Evolutionary conservation across 345 rosid genomes (phyloP).

Genomic region (Eucalyptus caleyi): DNA sequence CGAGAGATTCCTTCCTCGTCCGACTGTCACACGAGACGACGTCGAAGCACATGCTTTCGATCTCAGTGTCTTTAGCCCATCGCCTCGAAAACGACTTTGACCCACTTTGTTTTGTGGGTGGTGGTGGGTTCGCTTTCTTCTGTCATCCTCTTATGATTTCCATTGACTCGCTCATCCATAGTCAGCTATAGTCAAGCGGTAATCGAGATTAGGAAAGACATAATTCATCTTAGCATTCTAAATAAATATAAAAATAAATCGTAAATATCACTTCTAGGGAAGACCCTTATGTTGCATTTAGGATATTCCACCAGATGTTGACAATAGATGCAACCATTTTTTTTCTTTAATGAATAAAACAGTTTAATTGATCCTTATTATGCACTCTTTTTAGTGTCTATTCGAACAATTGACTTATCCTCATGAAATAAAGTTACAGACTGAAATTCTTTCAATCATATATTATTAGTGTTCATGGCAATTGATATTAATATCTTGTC

Average conservation of each 20-base stretch:
- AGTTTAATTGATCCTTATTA: background rate
- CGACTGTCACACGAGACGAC: background rate
- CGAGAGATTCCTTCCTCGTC: background rate
- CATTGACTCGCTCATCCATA: background rate
- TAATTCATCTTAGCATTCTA: background rate
- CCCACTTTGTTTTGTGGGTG: background rate
- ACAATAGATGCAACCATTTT: background rate
- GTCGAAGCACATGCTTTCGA: background rate
- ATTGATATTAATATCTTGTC: background rate
- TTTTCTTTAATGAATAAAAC: background rate
- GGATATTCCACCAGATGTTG: background rate
- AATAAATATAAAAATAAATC: too few relatives aligned
- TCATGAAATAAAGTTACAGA: rapidly evolving
- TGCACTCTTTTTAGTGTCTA: background rate
- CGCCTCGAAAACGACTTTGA: background rate
- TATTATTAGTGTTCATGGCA: rapidly evolving
- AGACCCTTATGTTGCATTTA: background rate
- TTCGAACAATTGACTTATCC: background rate
- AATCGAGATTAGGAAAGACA: background rate
- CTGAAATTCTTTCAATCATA: background rate
- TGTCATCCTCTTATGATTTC: background rate
- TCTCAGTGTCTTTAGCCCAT: background rate
- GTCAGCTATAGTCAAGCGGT: background rate
- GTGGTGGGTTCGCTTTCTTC: background rate
- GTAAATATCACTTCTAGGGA: background rate